Percentiles rank a stretch among this genome's conserved stretches.
phyloP scores from a whole-genome alignment of 1,284 basidiomycete genomes.

The Exsudoporus floridanus region DNA sequence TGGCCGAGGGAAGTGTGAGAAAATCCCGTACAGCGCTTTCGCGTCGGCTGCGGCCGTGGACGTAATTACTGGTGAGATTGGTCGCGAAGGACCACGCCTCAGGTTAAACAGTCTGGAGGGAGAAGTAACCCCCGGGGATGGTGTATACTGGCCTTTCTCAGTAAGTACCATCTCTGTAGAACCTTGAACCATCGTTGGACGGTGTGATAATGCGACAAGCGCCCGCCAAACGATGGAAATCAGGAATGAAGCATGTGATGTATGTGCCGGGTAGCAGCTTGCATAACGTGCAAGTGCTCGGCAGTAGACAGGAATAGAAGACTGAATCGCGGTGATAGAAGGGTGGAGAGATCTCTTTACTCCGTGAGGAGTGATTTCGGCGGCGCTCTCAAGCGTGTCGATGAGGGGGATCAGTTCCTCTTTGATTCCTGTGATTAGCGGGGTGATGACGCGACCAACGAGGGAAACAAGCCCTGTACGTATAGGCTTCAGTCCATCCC shows the following conservation, averaged over 20 bases:
- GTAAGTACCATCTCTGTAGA: slow-evolving; percentile 25
- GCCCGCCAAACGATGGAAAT: slow-evolving; percentile 72
- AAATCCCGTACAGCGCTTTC: slow-evolving; percentile 56
- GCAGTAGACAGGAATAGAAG: slow-evolving; percentile 58
- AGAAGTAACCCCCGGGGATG: slow-evolving; percentile 47
- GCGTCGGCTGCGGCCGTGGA: slow-evolving; percentile 56
- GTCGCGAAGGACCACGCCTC: slow-evolving; percentile 67
- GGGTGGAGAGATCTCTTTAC: slow-evolving; percentile 51
- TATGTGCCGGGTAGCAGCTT: slow-evolving; percentile 51
- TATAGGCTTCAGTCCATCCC: slow-evolving; percentile 62
- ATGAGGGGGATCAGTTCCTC: slow-evolving; percentile 59
- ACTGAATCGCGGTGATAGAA: slow-evolving; percentile 56
- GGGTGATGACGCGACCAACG: slow-evolving; percentile 62
- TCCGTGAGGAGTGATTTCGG: slow-evolving; percentile 37
- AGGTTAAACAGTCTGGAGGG: slow-evolving; percentile 61
- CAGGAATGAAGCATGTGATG: slow-evolving; percentile 61
- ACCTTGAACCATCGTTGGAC: slow-evolving; percentile 42
- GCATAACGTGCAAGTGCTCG: slow-evolving; percentile 59
- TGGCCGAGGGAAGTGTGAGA: slow-evolving; percentile 58
- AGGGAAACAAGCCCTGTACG: slow-evolving; percentile 67
- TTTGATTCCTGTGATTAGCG: slow-evolving; percentile 60
- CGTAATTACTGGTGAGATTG: slow-evolving; percentile 51
- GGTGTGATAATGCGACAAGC: slow-evolving; percentile 65
- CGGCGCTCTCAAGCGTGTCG: slow-evolving; percentile 56
- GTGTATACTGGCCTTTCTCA: slow-evolving; percentile 42